Evolutionary conservation across 2,329 filamentous ascomycete genomes (phyloP), one percentile per base, ranked within the genome.

Genomic region (Phaeophleospora eucalypticola): DNA sequence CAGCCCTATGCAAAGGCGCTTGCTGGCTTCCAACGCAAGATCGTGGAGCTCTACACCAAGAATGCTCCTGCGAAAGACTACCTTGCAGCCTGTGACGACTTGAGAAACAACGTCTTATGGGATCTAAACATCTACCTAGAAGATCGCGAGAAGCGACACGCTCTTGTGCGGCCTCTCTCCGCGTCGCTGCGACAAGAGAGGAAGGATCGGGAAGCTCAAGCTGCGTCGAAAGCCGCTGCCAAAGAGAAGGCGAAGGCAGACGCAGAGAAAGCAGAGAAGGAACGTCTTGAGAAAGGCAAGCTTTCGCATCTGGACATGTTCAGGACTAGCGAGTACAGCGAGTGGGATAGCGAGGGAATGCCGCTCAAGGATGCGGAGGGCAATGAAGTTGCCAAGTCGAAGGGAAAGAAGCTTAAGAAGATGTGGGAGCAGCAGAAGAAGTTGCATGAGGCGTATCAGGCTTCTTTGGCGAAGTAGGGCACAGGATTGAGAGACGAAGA

Each of bases 371-470:
- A 89, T 65, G 82, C 81, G 52, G 82, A 87, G 24, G 89, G 89
- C 0, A 83, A 81, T 51, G 88, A 94, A 57, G 76, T 96, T 32
- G 79, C 87, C 3, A 95, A 95, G 75, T 86, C 79, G 49, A 80
- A 82, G 62, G 63, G 71, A 41, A 96, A 96, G 77, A 90, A 88
- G 73, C 68, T 95, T 58, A 83, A 77, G 70, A 96, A 96, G 75
- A 84, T 89, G 46, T 95, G 87, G 87, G 86, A 94, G 59, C 83
- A 77, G 65, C 91, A 96, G 73, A 93, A 89, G 76, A 94, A 91
- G 77, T 67, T 80, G 48, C 84, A 90, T 65, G 84, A 90, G 53
- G 81, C 83, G 52, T 86, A 43, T 39, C 45, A 51, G 35, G 46
- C 42, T 3, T 33, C 36, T 24, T 45, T 48, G 36, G 44, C 14